Conservation (phyloP, 345 rosid genomes). For the Eucalyptus brandiana region DNA sequence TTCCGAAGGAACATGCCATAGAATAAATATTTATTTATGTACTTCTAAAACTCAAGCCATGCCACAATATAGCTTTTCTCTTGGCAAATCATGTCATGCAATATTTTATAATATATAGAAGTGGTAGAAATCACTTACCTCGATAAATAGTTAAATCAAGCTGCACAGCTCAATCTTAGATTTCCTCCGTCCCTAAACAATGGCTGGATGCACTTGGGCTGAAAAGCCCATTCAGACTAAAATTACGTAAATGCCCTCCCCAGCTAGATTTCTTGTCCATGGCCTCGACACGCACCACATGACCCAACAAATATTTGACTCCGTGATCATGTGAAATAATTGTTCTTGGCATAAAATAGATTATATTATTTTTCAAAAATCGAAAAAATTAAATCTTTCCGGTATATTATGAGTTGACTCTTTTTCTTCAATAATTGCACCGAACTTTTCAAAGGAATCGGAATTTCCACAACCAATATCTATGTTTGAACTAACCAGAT, state of each 20-base stretch:
- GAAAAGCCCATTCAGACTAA: neutral
- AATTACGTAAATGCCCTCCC: neutral
- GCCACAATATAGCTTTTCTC: neutral
- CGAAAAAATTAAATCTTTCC: too few species aligned
- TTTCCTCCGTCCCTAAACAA: neutral
- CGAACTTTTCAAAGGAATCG: neutral
- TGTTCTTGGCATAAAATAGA: rapidly evolving
- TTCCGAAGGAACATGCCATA: rapidly evolving
- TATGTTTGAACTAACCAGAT: neutral
- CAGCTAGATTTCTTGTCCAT: neutral
- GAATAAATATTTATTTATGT: neutral
- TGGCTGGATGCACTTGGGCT: neutral
- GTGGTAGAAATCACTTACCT: neutral
- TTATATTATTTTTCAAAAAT: too few species aligned
- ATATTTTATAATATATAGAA: neutral
- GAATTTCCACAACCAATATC: neutral
- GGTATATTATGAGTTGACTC: rapidly evolving
- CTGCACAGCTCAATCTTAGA: neutral
- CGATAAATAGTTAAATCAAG: neutral
- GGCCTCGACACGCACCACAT: neutral
- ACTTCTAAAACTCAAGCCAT: neutral
- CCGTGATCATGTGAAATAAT: rapidly evolving
- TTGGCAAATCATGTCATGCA: neutral
- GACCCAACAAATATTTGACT: neutral
- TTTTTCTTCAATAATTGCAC: neutral